Evolutionary conservation across 805 yeast species (phyloP), one percentile per base, ranked within the genome.

Genomic region (Dipodascus albidus): DNA sequence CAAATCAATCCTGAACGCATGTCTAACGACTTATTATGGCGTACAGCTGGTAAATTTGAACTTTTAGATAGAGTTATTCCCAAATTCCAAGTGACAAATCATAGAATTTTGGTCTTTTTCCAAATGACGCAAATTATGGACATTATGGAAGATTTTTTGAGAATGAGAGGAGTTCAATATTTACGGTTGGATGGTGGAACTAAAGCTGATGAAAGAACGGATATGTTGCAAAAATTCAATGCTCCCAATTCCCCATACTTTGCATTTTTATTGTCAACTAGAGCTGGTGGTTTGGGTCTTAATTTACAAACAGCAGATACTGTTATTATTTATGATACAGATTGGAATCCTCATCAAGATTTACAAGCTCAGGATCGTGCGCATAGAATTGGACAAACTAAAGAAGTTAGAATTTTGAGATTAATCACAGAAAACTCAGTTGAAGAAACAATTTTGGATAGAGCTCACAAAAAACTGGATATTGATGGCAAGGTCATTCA

Each of bases 311-410:
- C 96, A 15, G 99, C 99, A 2, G 99, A 91, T 69, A 91, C 98
- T 0, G 99, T 91, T 50, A 87, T 91, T 60, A 93, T 91, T 58
- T 91, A 91, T 67, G 99, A 91, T 67, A 88, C 98, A 0, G 99
- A 91, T 72, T 91, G 99, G 99, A 91, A 91, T 69, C 99, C 99
- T 3, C 98, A 93, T 72, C 98, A 93, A 68, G 99, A 91, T 80
- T 78, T 91, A 68, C 99, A 91, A 73, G 98, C 98, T 1, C 98
- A 93, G 72, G 99, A 91, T 70, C 83, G 99, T 71, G 98, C 98
- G 0, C 99, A 91, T 70, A 81, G 99, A 74, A 91, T 91, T 69
- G 99, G 99, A 42, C 99, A 91, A 66, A 93, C 95, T 69, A 89
- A 90, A 67, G 98, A 93, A 67, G 99, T 91, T 41, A 77, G 97